Conservation (phyloP, 2,329 filamentous ascomycete genomes). For the Keithomyces neogunnii region DNA sequence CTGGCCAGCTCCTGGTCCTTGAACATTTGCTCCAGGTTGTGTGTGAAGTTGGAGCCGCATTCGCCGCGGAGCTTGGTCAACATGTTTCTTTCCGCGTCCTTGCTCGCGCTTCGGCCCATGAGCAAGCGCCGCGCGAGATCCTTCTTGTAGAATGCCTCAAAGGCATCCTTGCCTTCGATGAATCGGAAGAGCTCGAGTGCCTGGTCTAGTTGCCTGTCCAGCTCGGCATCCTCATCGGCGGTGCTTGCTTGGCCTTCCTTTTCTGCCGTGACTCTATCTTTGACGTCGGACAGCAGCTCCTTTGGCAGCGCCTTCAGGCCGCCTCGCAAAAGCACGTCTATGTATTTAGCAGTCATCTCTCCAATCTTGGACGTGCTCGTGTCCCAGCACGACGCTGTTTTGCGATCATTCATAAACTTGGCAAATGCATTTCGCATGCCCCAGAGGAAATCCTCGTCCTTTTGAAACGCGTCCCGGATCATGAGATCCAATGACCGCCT, state of each 20-base stretch:
- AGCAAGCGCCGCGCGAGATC: slow-evolving; percentile 83
- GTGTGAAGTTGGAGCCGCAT: slow-evolving; percentile 88
- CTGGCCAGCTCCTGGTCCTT: slow-evolving; percentile 91
- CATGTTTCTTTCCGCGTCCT: slow-evolving; percentile 95
- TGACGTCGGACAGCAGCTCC: slow-evolving; percentile 53
- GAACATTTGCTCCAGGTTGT: slow-evolving; percentile 99
- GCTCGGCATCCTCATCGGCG: slow-evolving; percentile 82
- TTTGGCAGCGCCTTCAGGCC: slow-evolving; percentile 77
- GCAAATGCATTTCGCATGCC: slow-evolving; percentile 79
- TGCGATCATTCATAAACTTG: slow-evolving; percentile 86
- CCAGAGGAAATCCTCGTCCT: slow-evolving; percentile 69
- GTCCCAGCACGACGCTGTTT: slow-evolving; percentile 61
- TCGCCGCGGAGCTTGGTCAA: slow-evolving; percentile 83
- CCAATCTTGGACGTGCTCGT: slow-evolving; percentile 89
- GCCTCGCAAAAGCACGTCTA: slow-evolving; percentile 80
- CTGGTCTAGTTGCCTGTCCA: slow-evolving; percentile 87
- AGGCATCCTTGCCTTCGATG: slow-evolving; percentile 93
- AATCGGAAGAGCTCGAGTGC: slow-evolving; percentile 93
- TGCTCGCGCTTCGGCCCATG: slow-evolving; percentile 86
- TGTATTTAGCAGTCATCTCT: slow-evolving; percentile 97
- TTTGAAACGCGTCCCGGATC: slow-evolving; percentile 67
- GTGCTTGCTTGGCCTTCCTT: slow-evolving; percentile 57
- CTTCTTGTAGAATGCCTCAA: slow-evolving; percentile 99
- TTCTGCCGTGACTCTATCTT: slow-evolving; percentile 48
- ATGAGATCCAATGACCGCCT: slow-evolving; percentile 72